Evolutionary conservation across 805 yeast species (phyloP), one percentile per base, ranked within the genome.

Genomic region (Teunomyces kruisii): DNA sequence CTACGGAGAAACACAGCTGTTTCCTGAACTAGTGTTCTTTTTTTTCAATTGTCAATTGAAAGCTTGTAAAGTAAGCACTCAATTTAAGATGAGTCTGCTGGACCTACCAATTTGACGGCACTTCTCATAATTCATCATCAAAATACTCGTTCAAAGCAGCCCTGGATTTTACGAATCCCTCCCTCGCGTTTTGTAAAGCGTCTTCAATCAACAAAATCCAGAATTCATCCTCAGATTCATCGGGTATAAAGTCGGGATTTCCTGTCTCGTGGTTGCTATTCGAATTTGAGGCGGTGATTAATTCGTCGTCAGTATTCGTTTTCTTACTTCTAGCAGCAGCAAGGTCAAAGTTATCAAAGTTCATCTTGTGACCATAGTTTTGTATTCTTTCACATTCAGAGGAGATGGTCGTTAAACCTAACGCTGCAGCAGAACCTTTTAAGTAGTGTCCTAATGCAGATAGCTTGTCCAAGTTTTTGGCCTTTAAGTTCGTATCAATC

Each of bases 381-480:
- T 94, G 99, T 50, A 94, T 91, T 52, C 91, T 75, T 65, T 91
- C 99, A 67, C 99, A 94, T 55, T 90, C 86, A 58, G 81, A 79
- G 46, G 90, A 90, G 40, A 94, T 87, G 49, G 83, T 81, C 37
- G 79, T 80, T 45, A 94, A 74, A 2, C 99, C 99, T 47, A 94
- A 71, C 0, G 97, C 92, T 2, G 97, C 96, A 1, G 97, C 95
- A 9, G 96, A 85, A 38, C 99, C 99, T 62, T 94, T 94, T 45
- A 94, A 74, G 60, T 88, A 94, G 63, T 94, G 99, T 10, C 99
- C 99, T 55, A 86, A 69, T 10, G 82, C 74, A 15, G 91, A 84
- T 45, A 94, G 68, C 49, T 81, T 74, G 32, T 70, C 75, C 47
- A 90, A 72, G 53, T 75, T 67, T 28, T 71, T 72, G 1, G 67